phyloP scores from a whole-genome alignment of 768 basidiomycete genomes.

The Boletus rufocinnamomeus region DNA sequence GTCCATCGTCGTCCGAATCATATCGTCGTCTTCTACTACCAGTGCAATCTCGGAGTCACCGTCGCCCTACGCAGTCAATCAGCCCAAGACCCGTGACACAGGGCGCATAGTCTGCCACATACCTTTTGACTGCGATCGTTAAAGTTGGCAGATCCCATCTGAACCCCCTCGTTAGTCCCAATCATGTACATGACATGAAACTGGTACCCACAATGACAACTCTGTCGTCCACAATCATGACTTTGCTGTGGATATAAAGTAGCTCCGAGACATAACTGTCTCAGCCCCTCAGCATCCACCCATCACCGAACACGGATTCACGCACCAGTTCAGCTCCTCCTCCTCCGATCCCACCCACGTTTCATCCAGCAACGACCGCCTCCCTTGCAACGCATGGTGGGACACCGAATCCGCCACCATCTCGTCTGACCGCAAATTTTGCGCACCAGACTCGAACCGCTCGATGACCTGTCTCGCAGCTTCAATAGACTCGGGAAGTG shows the following conservation, averaged over 20 bases:
- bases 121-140: constrained; percentile 87
- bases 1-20: constrained; percentile 75
- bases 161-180: constrained; percentile 3
- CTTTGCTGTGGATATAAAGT: constrained; percentile 82
- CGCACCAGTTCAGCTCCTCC: constrained; percentile 80
- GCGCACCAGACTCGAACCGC: constrained; percentile 70
- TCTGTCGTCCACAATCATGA: constrained; percentile 94
- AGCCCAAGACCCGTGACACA: constrained; percentile 4
- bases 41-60: constrained; percentile 95
- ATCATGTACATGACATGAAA: background rate
- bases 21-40: constrained; percentile 86
- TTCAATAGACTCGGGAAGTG: constrained; percentile 63
- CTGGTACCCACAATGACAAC: constrained; percentile 72
- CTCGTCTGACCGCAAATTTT: constrained; percentile 54
- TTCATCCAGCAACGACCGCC: constrained; percentile 66
- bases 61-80: constrained; percentile 59
- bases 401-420: constrained; percentile 74
- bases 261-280: constrained; percentile 78
- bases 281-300: constrained; percentile 9
- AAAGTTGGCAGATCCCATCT: constrained; percentile 94
- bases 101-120: background rate
- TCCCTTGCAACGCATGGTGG: constrained; percentile 75
- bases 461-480: constrained; percentile 70
- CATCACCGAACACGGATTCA: constrained; percentile 27
- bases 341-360: constrained; percentile 81